Base-by-base conservation (phyloP, 495 filamentous ascomycete species). In the Trichodelitschia bisporula region DNA sequence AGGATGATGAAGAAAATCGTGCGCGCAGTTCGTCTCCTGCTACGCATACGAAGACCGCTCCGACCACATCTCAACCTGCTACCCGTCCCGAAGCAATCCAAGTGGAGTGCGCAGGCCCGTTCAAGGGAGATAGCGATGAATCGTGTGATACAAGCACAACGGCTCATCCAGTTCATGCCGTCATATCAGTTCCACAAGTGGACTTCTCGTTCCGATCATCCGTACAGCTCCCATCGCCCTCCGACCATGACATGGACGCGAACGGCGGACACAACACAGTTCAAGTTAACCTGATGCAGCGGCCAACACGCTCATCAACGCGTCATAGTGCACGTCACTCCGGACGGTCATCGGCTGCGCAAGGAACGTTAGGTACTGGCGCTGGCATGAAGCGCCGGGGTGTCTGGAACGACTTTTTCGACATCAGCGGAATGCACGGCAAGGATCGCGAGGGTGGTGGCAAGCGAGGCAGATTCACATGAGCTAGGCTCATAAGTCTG, bases 151-250 rank as follows among this genome's bases (percentile, higher is more conserved):
- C 53, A 10, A 43, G 39, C 11, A 49, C 57, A 18, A 45, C 57
- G 20, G 42, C 47, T 20, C 57, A n/a, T n/a, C 18, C 64, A 68
- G 34, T 55, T 60, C 16, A 44, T 48, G 31, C 48, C 54, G 30
- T 34, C 48, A 35, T 49, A 44, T 41, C 28, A 6, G 21, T 24
- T 28, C 43, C 60, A 14, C 44, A 57, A 0, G 41, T 50, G 12
- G 26, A 41, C 12, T 89, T 89, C 41, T 77, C 67, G 14, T 89
- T 89, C 36, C 72, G 70, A 15, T 70, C 76, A 4, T 44, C 62
- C 2, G 61, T 69, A 34, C 55, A 69, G 3, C 71, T 70, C 38
- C 74, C 77, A 4, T 28, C 34, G 21, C 6, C 6, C 21, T 6
- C 6, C 23, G 35, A 35, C 15, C 64, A 72, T 34, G 75, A 78